Evolutionary conservation across 1,284 basidiomycete species (phyloP).

Genomic region (Hortiboletus rubellus): DNA sequence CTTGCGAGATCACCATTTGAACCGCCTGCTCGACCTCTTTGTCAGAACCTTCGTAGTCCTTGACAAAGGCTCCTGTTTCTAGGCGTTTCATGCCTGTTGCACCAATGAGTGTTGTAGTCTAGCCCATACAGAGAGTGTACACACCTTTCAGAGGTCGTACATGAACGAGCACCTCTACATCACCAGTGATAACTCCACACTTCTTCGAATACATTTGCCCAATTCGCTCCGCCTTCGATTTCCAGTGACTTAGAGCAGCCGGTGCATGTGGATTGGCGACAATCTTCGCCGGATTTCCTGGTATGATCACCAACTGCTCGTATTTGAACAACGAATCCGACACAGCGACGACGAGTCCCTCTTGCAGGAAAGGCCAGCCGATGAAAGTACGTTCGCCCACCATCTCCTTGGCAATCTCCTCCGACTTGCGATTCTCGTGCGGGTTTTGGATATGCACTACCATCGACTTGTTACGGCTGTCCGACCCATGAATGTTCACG

Average conservation of each 20-base stretch:
- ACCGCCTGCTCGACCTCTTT: slow-evolving; percentile 86
- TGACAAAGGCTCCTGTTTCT: slow-evolving; percentile 88
- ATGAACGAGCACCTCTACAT: slow-evolving; percentile 80
- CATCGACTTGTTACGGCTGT: slow-evolving; percentile 91
- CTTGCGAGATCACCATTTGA: slow-evolving; percentile 78
- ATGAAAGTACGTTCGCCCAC: slow-evolving; percentile 80
- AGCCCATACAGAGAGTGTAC: slow-evolving; percentile 14
- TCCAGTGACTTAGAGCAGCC: slow-evolving; percentile 70
- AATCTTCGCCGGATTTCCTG: slow-evolving; percentile 56
- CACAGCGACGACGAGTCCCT: slow-evolving; percentile 85
- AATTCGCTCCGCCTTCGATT: slow-evolving; percentile 75
- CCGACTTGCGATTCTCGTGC: slow-evolving; percentile 65
- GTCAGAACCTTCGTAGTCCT: slow-evolving; percentile 86
- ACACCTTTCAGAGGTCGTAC: slow-evolving; percentile 85
- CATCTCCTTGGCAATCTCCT: slow-evolving; percentile 75
- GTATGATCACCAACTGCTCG: slow-evolving; percentile 64
- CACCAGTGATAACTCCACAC: slow-evolving; percentile 83
- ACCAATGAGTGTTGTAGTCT: neutral
- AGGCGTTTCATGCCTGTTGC: slow-evolving; percentile 80
- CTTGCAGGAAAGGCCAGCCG: slow-evolving; percentile 94
- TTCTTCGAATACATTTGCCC: slow-evolving; percentile 89
- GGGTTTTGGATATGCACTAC: slow-evolving; percentile 82
- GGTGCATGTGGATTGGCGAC: slow-evolving; percentile 71
- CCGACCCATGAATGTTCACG: slow-evolving; percentile 92
- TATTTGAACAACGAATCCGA: slow-evolving; percentile 90